phyloP scores from a whole-genome alignment of 805 yeast species.

The Suhomyces faveliae region DNA sequence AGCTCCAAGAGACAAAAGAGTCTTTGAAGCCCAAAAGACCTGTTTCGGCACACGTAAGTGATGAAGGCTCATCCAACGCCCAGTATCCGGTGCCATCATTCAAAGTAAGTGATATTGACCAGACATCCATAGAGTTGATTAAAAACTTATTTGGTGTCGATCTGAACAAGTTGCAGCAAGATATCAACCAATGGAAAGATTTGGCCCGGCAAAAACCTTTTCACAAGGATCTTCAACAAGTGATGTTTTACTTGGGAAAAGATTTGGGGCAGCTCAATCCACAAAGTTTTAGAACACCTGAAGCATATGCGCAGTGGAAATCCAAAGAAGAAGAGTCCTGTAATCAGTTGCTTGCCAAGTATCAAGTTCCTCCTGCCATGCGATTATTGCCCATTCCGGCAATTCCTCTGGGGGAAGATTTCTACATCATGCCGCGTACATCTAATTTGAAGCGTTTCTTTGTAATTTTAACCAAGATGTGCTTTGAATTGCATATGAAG shows the following conservation, averaged over 20 bases:
- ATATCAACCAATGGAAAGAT: constrained; percentile 44
- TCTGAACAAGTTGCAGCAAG: constrained; percentile 51
- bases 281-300: constrained; percentile 19
- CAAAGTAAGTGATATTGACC: constrained; percentile 53
- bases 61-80: constrained; percentile 5
- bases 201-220: constrained; percentile 39
- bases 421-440: constrained; percentile 34
- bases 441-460: constrained; percentile 39
- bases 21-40: constrained; percentile 29
- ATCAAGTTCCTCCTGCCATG: constrained; percentile 32
- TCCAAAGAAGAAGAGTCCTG: constrained; percentile 23
- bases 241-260: constrained; percentile 33
- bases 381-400: constrained; percentile 31
- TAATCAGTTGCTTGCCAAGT: constrained; percentile 24
- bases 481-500: constrained; percentile 41
- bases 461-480: constrained; percentile 38
- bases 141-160: constrained; percentile 51
- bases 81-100: constrained; percentile 48
- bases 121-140: constrained; percentile 41
- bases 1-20: constrained; percentile 43
- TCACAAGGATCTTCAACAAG: constrained; percentile 36
- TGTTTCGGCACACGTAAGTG: background rate
- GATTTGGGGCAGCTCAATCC: constrained; percentile 41
- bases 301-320: constrained; percentile 35
- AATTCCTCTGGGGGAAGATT: constrained; percentile 36